Evolutionary conservation across 2,329 filamentous ascomycete species (phyloP).

Genomic region (Nemania diffusa): DNA sequence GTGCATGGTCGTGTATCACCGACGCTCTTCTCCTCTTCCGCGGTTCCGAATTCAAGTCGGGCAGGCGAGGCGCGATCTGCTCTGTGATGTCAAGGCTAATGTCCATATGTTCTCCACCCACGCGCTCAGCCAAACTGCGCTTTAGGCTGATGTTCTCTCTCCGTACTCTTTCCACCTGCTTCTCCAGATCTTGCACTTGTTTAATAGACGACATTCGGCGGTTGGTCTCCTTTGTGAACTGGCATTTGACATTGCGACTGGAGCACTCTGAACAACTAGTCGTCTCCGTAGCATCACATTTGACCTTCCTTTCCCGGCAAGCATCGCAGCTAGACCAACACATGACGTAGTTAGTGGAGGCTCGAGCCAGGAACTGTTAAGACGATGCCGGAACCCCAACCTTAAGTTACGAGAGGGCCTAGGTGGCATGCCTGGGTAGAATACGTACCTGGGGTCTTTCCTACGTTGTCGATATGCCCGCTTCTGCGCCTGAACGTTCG

Average conservation of each 20-base stretch:
- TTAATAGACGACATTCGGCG: constrained; percentile 99
- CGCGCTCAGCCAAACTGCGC: constrained; percentile 66
- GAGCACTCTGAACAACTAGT: constrained; percentile 97
- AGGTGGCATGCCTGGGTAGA: not conserved
- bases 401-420: not conserved
- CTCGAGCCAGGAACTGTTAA: constrained; percentile 17
- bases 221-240: constrained; percentile 99
- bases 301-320: constrained; percentile 85
- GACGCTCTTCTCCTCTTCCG: constrained; percentile 70
- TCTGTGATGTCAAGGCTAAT: constrained; percentile 60
- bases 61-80: constrained; percentile 64
- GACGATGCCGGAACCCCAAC: constrained; percentile 1
- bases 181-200: constrained; percentile 96
- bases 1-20: constrained; percentile 73
- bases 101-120: constrained; percentile 60
- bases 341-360: constrained; percentile 30
- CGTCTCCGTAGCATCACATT: constrained; percentile 96
- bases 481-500: constrained; percentile 79
- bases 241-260: constrained; percentile 94
- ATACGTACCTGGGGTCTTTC: constrained; percentile 79
- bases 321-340: constrained; percentile 77
- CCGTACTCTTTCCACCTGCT: constrained; percentile 82
- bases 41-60: constrained; percentile 73
- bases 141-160: constrained; percentile 81
- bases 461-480: constrained; percentile 92